Conservation (phyloP, 192 early-diverging fungal species). For the Backusella morwellensis region DNA sequence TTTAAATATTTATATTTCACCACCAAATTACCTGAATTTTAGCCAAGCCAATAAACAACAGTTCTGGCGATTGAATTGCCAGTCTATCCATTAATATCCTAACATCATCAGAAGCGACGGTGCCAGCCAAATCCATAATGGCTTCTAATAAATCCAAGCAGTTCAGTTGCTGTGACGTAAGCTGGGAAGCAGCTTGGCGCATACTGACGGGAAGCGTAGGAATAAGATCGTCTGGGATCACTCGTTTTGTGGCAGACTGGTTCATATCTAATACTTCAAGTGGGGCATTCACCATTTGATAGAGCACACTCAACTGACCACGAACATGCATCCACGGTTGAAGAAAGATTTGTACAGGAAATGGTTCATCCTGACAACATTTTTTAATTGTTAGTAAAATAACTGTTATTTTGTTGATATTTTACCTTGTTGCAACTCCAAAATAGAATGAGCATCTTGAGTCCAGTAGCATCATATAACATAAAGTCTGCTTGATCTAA, state of each 20-base stretch:
- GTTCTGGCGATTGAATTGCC: slow-evolving; percentile 64
- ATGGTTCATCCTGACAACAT: slow-evolving; percentile 45
- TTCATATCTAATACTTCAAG: slow-evolving; percentile 62
- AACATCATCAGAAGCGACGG: slow-evolving; percentile 50
- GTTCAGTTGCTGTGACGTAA: slow-evolving; percentile 62
- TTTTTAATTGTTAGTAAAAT: not conserved
- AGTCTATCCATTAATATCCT: slow-evolving; percentile 60
- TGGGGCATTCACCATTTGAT: slow-evolving; percentile 53
- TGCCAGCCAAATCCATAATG: slow-evolving; percentile 51
- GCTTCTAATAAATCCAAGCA: slow-evolving; percentile 71
- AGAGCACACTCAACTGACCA: slow-evolving; percentile 70
- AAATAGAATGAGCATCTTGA: slow-evolving; percentile 59
- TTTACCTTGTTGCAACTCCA: slow-evolving; percentile 43
- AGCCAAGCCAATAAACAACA: slow-evolving; percentile 76
- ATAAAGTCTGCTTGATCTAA: slow-evolving; percentile 64
- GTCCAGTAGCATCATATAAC: slow-evolving; percentile 50
- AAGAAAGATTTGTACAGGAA: slow-evolving; percentile 69
- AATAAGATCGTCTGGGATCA: slow-evolving; percentile 52
- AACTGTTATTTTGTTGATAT: not conserved
- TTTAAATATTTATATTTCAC: not conserved
- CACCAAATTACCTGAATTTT: slow-evolving; percentile 51
- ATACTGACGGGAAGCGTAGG: slow-evolving; percentile 37
- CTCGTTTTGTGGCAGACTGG: slow-evolving; percentile 37
- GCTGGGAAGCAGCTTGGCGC: slow-evolving; percentile 42
- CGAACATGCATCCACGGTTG: slow-evolving; percentile 67